A percentile compares a stretch with the other conserved stretches of the same genome.
phyloP scores from a whole-genome alignment of 805 yeast species.

The Cyberlindnera saturnus region DNA sequence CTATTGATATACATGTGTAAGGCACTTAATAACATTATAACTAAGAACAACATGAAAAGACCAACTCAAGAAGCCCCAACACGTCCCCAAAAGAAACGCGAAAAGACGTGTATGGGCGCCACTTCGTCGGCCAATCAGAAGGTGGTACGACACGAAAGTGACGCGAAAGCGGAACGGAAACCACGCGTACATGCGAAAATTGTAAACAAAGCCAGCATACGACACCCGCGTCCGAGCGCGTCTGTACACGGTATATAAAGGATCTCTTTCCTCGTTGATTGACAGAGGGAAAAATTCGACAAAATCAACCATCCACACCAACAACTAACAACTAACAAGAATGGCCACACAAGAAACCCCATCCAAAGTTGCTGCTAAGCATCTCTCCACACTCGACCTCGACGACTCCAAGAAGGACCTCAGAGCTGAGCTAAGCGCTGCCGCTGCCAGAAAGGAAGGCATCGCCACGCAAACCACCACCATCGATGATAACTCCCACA shows the following conservation, averaged over 20 bases:
- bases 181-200: neutral
- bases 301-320: too few species aligned
- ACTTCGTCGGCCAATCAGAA: neutral
- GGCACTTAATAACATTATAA: too few species aligned
- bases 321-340: neutral
- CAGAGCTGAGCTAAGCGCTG: slow-evolving; percentile 34
- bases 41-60: too few species aligned
- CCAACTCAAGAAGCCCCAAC: too few species aligned
- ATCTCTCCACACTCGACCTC: slow-evolving; percentile 47
- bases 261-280: too few species aligned
- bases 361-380: slow-evolving; percentile 56
- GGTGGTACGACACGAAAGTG: neutral
- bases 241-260: too few species aligned
- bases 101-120: too few species aligned
- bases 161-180: neutral
- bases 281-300: too few species aligned
- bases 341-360: slow-evolving; percentile 60
- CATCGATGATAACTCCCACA: slow-evolving; percentile 34
- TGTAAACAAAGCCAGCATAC: too few species aligned
- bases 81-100: too few species aligned
- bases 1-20: too few species aligned
- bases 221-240: too few species aligned
- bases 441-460: slow-evolving; percentile 33
- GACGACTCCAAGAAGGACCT: slow-evolving; percentile 38
- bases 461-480: slow-evolving; percentile 11